Base-by-base conservation (phyloP, 768 basidiomycete species). In the Auricularia cornea region DNA sequence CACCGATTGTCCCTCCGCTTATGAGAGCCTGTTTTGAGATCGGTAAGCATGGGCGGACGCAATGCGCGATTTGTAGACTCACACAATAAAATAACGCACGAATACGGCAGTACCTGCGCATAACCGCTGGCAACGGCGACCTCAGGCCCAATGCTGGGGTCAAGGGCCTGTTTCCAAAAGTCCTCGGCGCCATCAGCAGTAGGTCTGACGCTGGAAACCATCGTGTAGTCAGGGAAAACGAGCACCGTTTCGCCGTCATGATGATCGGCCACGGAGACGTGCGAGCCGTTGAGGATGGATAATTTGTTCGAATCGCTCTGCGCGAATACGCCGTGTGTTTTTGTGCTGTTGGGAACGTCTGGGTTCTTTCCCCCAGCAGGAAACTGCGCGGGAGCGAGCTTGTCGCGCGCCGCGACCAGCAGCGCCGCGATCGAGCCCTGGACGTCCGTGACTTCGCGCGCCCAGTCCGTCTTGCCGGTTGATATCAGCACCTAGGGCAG, bases 1-100 rank as follows among this genome's bases (percentile, higher is more conserved):
- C 96, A 99, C 64, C 93, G 85, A 71, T 94, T 95, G 75, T 98
- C 96, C 33, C 95, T 80, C 68, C 83, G 84, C 76, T 94, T 93
- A 76, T 98, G 96, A 2, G 94, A 97, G 73, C 95, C 93, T 95
- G 70, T 31, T 95, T 38, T 10, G 8, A 11, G n/a, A 10, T n/a
- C 26, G 29, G 54, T 20, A 0, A 57, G 26, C 54, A 28, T 57
- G 10, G 54, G 20, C 16, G 18, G 35, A 38, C 8, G 35, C 8
- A 38, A 16, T 41, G n/a, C 28, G 57, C n/a, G 11, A 35, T 28
- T 26, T 40, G 35, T 33, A 23, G 79, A 23, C 86, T 75, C 73
- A 93, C 95, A 99, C 30, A 99, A 78, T n/a, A 98, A 76, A 61
- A 99, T 88, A 33, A 92, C 88, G 68, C 90, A 92, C 2, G 91